Evolutionary conservation across 2,329 filamentous ascomycete species (phyloP).

Genomic region (Fusarium poae): DNA sequence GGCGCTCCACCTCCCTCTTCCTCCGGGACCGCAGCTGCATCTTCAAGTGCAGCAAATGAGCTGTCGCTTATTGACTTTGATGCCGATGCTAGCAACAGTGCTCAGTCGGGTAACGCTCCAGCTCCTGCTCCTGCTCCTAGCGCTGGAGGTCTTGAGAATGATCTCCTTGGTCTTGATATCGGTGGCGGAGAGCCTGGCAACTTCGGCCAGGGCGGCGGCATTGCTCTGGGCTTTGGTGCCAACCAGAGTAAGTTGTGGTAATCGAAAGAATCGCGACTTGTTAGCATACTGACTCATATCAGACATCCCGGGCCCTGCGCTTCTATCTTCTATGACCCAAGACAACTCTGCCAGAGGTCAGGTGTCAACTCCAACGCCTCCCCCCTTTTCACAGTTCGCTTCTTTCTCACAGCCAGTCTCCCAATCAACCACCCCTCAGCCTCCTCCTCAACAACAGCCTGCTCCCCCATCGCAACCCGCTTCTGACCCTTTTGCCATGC

Average conservation of each 20-base stretch:
- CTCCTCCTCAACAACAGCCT: conserved; percentile 61
- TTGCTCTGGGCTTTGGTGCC: conserved; percentile 82
- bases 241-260: conserved; percentile 70
- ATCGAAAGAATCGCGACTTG: background rate
- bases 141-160: conserved; percentile 82
- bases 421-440: conserved; percentile 67
- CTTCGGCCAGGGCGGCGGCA: conserved; percentile 82
- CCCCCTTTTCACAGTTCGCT: conserved; percentile 67
- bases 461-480: conserved; percentile 59
- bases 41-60: conserved; percentile 69
- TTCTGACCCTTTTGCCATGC: conserved; percentile 66
- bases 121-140: conserved; percentile 55
- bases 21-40: conserved; percentile 71
- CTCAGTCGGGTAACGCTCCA: conserved; percentile 48
- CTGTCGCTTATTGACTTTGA: conserved; percentile 95
- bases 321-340: conserved; percentile 74
- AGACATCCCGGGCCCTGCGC: conserved; percentile 74
- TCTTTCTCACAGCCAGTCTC: conserved; percentile 68
- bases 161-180: conserved; percentile 89
- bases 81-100: conserved; percentile 65
- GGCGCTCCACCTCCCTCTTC: conserved; percentile 71
- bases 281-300: conserved; percentile 32
- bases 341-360: conserved; percentile 67
- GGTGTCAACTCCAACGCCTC: conserved; percentile 59
- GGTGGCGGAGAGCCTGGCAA: conserved; percentile 71